Percentiles rank a stretch among this genome's conserved stretches.
These are phyloP conservation scores for Corchorus olitorius DNA, from an alignment of 345 rosid species.

Conservation along the genomic window DNA sequence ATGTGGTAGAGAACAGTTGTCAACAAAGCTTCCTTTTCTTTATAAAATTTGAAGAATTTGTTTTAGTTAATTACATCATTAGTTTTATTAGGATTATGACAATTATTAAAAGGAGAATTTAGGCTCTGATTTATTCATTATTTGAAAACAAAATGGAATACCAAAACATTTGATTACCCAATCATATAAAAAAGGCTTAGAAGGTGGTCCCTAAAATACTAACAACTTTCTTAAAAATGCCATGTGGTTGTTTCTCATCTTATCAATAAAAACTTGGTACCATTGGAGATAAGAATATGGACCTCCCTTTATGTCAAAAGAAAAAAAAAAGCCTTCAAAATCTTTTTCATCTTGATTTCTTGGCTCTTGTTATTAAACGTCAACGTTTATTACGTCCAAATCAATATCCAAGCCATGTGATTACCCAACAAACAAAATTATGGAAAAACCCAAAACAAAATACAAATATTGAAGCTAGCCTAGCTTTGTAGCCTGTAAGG, in stretches of 20 bases:
- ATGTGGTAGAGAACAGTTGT: too few species aligned
- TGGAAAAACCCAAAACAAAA: too few species aligned
- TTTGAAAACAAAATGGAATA: not conserved
- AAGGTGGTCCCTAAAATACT: slow-evolving; percentile 19
- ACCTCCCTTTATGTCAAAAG: not conserved
- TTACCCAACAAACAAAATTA: not conserved
- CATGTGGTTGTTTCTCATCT: slow-evolving; percentile 18
- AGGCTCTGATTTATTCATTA: too few species aligned
- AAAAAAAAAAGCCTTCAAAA: too few species aligned
- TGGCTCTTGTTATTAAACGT: slow-evolving; percentile 2
- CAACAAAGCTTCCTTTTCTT: not conserved
- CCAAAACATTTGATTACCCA: not conserved
- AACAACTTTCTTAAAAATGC: slow-evolving; percentile 1
- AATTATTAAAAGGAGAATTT: not conserved
- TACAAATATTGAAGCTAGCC: not conserved
- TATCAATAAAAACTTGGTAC: slow-evolving; percentile 12
- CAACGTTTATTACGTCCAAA: not conserved
- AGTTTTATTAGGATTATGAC: not conserved
- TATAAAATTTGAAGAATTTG: not conserved
- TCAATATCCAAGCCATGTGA: not conserved
- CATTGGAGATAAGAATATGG: slow-evolving; percentile 23
- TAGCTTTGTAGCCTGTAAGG: not conserved
- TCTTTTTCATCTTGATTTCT: not conserved
- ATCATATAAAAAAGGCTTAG: slow-evolving; percentile 14
- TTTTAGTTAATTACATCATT: not conserved